Base-by-base conservation (phyloP, 1,284 basidiomycete species). In the Exobasidium rhododendri region DNA sequence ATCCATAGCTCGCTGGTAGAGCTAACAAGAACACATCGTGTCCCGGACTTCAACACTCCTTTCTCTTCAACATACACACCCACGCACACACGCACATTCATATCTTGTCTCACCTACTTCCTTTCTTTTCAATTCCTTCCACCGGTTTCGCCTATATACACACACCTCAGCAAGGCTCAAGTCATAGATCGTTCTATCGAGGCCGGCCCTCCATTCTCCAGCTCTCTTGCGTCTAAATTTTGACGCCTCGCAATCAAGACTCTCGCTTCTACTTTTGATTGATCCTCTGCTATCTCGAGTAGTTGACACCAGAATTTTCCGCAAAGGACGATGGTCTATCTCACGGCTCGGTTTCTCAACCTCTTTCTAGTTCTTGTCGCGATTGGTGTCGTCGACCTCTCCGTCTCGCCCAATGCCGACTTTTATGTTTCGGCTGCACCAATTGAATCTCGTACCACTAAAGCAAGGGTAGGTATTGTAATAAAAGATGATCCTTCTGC, bases 301-400 rank as follows among this genome's bases (percentile, higher is more conserved):
- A n/a, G n/a, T n/a, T n/a, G n/a, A n/a, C n/a, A n/a, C n/a, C n/a
- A n/a, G n/a, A n/a, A n/a, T n/a, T n/a, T n/a, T n/a, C n/a, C n/a
- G n/a, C n/a, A 40, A 40, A 11, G 28, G 40, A 58, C 20, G 14
- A 73, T 73, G 71, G 62, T 67, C 55, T 51, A 54, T 28, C 54
- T 70, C 47, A 68, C 67, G 14, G 35, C 60, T 22, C 61, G 56
- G 10, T 67, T 71, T 35, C 51, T 73, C 29, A 58, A 67, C n/a
- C 64, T 73, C 3, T 63, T 73, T 35, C 46, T 73, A 2, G 67
- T 71, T 7, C 65, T 73, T 11, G 51, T 73, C 2, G 64, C 70
- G 6, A 63, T 73, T 24, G 67, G 69, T 6, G 61, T 66, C 4
- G 59, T 69, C 13, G 67, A 70, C 43, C 46, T 58, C 56, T 20